These are phyloP conservation scores for Elongisporangium prolatum DNA, from an alignment of 352 stramenopile species.

Conservation along the genomic window DNA sequence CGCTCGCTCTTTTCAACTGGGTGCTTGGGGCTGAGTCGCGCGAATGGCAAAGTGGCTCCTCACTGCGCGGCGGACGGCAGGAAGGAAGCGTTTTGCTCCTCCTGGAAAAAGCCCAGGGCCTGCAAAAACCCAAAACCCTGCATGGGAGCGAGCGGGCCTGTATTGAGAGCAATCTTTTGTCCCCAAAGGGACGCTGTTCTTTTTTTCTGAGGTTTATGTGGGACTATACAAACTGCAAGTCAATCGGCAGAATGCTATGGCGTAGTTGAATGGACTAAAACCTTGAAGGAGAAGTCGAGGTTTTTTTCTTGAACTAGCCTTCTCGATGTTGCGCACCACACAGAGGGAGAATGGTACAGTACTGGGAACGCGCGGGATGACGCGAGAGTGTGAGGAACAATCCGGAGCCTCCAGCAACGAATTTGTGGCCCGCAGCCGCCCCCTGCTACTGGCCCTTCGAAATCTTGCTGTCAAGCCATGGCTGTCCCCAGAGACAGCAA, in stretches of 20 bases:
- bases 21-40: neutral
- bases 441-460: neutral
- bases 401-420: neutral
- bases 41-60: neutral
- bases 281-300: neutral
- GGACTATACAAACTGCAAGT: neutral
- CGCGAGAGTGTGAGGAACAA: neutral
- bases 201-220: neutral
- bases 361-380: neutral
- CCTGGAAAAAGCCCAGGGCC: neutral
- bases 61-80: neutral
- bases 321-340: neutral
- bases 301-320: neutral
- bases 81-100: neutral
- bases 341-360: neutral
- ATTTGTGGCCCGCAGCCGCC: neutral
- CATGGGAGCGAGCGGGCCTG: neutral
- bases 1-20: neutral
- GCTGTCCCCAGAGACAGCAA: neutral
- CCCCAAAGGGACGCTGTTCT: neutral
- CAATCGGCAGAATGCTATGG: neutral
- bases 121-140: neutral
- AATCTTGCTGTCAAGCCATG: neutral
- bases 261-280: neutral
- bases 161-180: neutral